These are phyloP conservation scores for Chrysosporium queenslandicum DNA, from an alignment of 2,329 filamentous ascomycete species.

Conservation along the genomic window DNA sequence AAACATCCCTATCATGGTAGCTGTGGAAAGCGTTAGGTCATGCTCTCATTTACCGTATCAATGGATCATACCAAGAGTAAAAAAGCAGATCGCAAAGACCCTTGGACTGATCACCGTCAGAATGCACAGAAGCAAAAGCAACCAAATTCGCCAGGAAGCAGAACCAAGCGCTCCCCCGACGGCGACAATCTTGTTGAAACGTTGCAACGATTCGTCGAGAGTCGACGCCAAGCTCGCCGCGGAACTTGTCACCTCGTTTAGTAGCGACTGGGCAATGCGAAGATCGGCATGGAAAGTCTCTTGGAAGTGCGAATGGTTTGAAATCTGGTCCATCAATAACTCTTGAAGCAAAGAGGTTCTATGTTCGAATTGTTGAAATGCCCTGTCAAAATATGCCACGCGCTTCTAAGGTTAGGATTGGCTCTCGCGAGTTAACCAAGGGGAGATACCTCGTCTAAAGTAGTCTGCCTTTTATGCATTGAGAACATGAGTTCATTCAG, in stretches of 20 bases:
- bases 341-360: slow-evolving; percentile 27
- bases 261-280: slow-evolving; percentile 16
- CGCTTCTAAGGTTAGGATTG: slow-evolving; percentile 26
- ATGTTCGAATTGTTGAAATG: slow-evolving; percentile 27
- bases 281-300: slow-evolving; percentile 19
- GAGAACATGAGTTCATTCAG: slow-evolving; percentile 18
- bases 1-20: neutral
- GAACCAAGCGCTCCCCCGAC: slow-evolving; percentile 13
- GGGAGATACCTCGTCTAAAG: slow-evolving; percentile 26
- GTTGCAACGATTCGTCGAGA: slow-evolving; percentile 19
- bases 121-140: slow-evolving; percentile 9
- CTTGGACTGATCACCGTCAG: slow-evolving; percentile 6
- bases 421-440: neutral
- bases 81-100: neutral
- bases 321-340: slow-evolving; percentile 29
- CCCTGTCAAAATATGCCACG: slow-evolving; percentile 26
- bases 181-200: slow-evolving; percentile 16
- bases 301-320: slow-evolving; percentile 21
- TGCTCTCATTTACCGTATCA: neutral
- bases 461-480: slow-evolving; percentile 26
- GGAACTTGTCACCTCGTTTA: slow-evolving; percentile 20
- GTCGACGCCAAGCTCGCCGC: slow-evolving; percentile 18
- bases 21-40: neutral
- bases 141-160: slow-evolving; percentile 12
- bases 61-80: slow-evolving; percentile 6